A percentile compares a stretch with the other conserved stretches of the same genome.
These are phyloP conservation scores for Eutrema yunnanense DNA, from an alignment of 345 rosid genomes.

Conservation along the genomic window DNA sequence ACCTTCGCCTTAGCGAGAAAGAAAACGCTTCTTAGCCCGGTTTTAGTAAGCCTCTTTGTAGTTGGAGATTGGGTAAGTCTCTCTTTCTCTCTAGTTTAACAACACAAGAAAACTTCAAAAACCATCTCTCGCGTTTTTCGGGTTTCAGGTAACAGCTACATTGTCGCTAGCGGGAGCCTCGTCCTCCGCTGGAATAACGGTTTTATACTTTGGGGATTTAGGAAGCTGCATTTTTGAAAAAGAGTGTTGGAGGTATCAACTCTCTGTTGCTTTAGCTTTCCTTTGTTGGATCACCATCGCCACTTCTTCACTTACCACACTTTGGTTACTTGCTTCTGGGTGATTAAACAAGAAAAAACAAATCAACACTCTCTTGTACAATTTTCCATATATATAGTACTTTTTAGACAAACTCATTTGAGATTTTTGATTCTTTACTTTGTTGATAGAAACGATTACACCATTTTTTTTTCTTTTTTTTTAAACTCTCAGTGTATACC, in stretches of 20 bases:
- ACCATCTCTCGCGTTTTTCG: background rate
- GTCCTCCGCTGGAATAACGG: constrained; percentile 53
- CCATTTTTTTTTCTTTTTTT: background rate
- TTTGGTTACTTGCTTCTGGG: constrained; percentile 57
- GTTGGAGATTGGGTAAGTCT: constrained; percentile 81
- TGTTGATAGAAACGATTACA: constrained; percentile 24
- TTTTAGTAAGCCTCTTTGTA: constrained; percentile 69
- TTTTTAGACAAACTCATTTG: background rate
- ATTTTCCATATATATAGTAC: background rate
- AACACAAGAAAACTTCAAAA: background rate
- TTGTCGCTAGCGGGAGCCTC: constrained; percentile 76
- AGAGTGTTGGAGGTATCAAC: constrained; percentile 60
- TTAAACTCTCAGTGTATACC: background rate
- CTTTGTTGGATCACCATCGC: constrained; percentile 60
- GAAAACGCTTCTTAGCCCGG: constrained; percentile 46
- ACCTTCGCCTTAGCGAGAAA: constrained; percentile 49
- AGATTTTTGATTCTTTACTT: constrained; percentile 16
- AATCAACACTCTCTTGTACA: background rate
- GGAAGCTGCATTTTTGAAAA: constrained; percentile 39
- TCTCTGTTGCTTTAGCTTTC: constrained; percentile 68
- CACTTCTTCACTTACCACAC: constrained; percentile 65
- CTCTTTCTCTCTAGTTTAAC: background rate
- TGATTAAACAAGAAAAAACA: background rate
- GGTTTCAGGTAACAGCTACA: constrained; percentile 52
- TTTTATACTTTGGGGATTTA: constrained; percentile 52